These are phyloP conservation scores for Ophiostoma fasciatum DNA, from an alignment of 2,329 filamentous ascomycete genomes.

Conservation along the genomic window DNA sequence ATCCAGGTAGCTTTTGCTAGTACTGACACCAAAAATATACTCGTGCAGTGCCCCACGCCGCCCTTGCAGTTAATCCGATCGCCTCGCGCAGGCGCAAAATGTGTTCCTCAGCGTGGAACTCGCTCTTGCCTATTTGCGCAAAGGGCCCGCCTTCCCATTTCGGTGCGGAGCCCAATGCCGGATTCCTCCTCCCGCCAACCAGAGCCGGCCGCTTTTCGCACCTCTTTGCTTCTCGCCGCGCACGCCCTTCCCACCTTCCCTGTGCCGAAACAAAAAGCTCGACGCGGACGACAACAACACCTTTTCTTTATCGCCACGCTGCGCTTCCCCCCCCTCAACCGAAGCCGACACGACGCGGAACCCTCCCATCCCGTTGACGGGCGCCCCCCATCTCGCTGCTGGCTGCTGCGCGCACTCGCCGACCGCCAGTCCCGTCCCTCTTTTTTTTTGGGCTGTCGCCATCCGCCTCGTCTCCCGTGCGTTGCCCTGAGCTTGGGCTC, in stretches of 20 bases:
- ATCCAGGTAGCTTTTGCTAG: not conserved
- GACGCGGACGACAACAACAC: not conserved
- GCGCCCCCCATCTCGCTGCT: too few species aligned
- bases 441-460: too few species aligned
- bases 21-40: not conserved
- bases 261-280: not conserved
- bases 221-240: too few species aligned
- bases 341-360: too few species aligned
- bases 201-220: not conserved
- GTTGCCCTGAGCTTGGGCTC: too few species aligned
- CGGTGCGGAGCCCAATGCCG: not conserved
- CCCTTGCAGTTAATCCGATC: conserved; percentile 6
- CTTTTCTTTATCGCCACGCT: not conserved
- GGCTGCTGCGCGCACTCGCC: too few species aligned
- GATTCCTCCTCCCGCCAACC: not conserved
- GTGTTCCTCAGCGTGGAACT: not conserved
- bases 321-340: too few species aligned
- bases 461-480: too few species aligned
- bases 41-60: not conserved
- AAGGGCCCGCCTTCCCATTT: conserved; percentile 2
- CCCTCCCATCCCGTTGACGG: too few species aligned
- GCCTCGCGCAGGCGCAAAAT: too few species aligned
- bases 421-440: too few species aligned
- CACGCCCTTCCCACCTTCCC: not conserved
- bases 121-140: not conserved